Evolutionary conservation across 495 filamentous ascomycete genomes (phyloP).

Genomic region (Aspergillus homomorphus): DNA sequence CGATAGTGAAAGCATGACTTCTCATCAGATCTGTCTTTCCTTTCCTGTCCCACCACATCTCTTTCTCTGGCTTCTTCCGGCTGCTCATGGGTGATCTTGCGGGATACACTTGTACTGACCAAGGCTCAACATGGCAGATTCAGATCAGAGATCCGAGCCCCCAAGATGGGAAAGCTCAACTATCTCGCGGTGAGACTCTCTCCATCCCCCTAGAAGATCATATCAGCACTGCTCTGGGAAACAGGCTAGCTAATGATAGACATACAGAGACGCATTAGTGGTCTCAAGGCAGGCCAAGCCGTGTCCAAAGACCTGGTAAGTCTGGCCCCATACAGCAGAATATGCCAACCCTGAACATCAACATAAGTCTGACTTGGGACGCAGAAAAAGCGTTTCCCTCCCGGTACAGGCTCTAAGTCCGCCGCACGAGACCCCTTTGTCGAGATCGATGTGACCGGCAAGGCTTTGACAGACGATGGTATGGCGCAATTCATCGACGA

Average conservation of each 20-base stretch:
- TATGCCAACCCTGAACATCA: slow-evolving; percentile 11
- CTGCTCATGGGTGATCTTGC: neutral
- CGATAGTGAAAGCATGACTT: neutral
- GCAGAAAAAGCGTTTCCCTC: slow-evolving; percentile 40
- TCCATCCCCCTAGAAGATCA: neutral
- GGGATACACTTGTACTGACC: neutral
- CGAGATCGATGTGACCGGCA: slow-evolving; percentile 47
- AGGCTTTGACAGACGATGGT: slow-evolving; percentile 42
- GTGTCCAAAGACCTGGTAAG: slow-evolving; percentile 45
- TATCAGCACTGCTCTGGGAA: neutral
- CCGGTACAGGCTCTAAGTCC: slow-evolving; percentile 30
- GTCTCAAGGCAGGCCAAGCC: slow-evolving; percentile 42
- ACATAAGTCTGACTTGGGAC: neutral
- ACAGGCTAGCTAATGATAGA: neutral
- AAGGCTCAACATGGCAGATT: neutral
- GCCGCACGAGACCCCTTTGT: slow-evolving; percentile 37
- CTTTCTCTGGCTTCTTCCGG: neutral
- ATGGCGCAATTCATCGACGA: slow-evolving; percentile 39
- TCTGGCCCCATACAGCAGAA: slow-evolving; percentile 9
- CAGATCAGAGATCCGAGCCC: neutral
- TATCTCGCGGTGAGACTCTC: slow-evolving; percentile 35
- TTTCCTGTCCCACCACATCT: neutral
- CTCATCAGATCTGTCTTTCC: neutral
- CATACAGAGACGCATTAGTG: slow-evolving; percentile 40
- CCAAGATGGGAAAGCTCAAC: slow-evolving; percentile 38